Conservation (phyloP, 2,329 filamentous ascomycete species). For the Aspergillus uvarum region DNA sequence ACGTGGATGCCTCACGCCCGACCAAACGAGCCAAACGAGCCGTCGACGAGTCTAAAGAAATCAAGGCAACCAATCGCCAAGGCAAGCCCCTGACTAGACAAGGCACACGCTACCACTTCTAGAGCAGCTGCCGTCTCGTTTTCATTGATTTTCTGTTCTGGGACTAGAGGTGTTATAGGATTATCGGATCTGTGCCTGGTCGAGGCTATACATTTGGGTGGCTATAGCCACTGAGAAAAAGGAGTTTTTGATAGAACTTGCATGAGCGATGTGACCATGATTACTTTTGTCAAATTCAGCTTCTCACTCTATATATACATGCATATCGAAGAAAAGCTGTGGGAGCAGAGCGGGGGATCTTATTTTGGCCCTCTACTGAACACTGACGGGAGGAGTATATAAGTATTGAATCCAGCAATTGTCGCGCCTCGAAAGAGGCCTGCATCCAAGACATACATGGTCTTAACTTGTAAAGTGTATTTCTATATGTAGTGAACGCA, state of each 20-base stretch:
- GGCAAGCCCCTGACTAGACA: slow-evolving; percentile 54
- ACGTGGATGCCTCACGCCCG: slow-evolving; percentile 57
- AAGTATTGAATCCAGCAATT: background rate
- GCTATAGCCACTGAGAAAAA: slow-evolving; percentile 10
- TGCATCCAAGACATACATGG: background rate
- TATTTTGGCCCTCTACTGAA: background rate
- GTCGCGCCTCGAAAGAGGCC: background rate
- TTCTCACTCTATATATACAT: slow-evolving; percentile 1
- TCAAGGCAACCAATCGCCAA: slow-evolving; percentile 47
- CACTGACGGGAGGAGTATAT: background rate
- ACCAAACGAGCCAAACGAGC: slow-evolving; percentile 50
- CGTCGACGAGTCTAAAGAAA: slow-evolving; percentile 40
- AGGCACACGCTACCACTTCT: slow-evolving; percentile 51
- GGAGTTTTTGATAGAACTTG: slow-evolving; percentile 15
- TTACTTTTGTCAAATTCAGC: slow-evolving; percentile 3
- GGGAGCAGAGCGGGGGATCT: background rate
- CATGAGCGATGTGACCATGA: slow-evolving; percentile 27
- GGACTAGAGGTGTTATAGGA: slow-evolving; percentile 6
- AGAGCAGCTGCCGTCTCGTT: slow-evolving; percentile 4
- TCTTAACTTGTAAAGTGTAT: no score
- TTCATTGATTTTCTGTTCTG: slow-evolving; percentile 3
- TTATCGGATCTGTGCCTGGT: slow-evolving; percentile 6
- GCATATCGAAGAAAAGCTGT: background rate
- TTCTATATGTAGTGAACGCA: no score
- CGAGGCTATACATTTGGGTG: slow-evolving; percentile 11